Evolutionary conservation across 192 early-diverging fungal species (phyloP), one percentile per base, ranked within the genome.

Genomic region (Coemansia erecta): DNA sequence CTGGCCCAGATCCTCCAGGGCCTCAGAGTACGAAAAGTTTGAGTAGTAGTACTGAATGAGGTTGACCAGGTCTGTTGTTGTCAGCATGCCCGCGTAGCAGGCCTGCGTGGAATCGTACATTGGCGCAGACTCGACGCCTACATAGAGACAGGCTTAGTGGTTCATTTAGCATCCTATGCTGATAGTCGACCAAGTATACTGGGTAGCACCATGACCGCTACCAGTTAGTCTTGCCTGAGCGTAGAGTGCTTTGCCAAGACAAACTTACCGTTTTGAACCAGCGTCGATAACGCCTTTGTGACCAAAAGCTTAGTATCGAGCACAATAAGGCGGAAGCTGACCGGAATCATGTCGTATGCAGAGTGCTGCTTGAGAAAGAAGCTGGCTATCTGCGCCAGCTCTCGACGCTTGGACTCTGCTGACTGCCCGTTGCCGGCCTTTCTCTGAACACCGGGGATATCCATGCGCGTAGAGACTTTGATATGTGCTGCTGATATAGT

Each of bases 61-160:
- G 68, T 94, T 90, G 42, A 98, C 91, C 69, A 98, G 91, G 68
- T 98, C 96, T 1, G 94, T 91, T 9, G 95, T 94, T 15, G 94
- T 95, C 71, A 98, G 80, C 93, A 98, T 95, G 47, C 96, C 96
- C 1, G 89, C 88, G 66, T 94, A 97, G 70, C 83, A 83, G 50
- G 92, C 87, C 8, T 81, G 79, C 2, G 70, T 62, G 3, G 91
- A 89, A 60, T 93, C 89, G 89, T 92, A 98, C 45, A 98, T 79
- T 44, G 94, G 93, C 21, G 94, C 94, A 9, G 92, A 94, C 47
- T 95, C 94, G 60, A 97, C 86, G 12, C 90, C 92, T 93, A 68
- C 4, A 26, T 1, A 26, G 4, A 26, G 1, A 4, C 26, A 26
- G 26, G 26, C 4, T 26, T 26, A 26, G 2, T 26, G 4, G 26